phyloP scores from a whole-genome alignment of 108 stramenopile species.

The Skeletonema potamos region DNA sequence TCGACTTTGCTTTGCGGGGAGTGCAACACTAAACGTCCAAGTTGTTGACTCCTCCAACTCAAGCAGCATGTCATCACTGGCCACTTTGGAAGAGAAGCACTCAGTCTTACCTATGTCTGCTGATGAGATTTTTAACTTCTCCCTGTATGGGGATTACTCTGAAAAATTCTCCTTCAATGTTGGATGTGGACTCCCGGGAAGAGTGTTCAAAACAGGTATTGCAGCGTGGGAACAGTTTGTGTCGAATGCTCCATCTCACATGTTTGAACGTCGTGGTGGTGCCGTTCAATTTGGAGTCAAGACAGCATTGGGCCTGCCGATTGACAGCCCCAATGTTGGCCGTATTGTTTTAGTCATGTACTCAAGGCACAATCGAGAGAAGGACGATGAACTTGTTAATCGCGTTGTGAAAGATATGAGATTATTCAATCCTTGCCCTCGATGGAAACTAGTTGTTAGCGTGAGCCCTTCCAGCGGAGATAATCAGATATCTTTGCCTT shows the following conservation, averaged over 20 bases:
- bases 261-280: constrained; percentile 86
- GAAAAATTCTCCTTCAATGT: constrained; percentile 85
- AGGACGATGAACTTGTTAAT: constrained; percentile 67
- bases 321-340: constrained; percentile 84
- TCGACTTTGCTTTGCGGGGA: constrained; percentile 79
- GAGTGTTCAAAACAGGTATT: constrained; percentile 63
- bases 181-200: constrained; percentile 84
- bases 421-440: constrained; percentile 78
- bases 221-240: constrained; percentile 82
- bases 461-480: neutral
- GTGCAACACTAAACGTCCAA: constrained; percentile 58
- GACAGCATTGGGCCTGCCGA: constrained; percentile 83
- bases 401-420: constrained; percentile 75
- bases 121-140: constrained; percentile 70
- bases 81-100: neutral
- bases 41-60: constrained; percentile 19
- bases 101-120: constrained; percentile 23
- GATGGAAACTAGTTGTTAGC: constrained; percentile 85
- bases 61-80: neutral
- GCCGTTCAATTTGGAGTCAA: constrained; percentile 85
- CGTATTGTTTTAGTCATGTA: constrained; percentile 80
- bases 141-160: constrained; percentile 84
- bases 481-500: neutral
- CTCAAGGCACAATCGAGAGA: constrained; percentile 66
- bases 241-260: constrained; percentile 60